phyloP scores from a whole-genome alignment of 2,329 filamentous ascomycete species.

The Fusarium subtropicale region DNA sequence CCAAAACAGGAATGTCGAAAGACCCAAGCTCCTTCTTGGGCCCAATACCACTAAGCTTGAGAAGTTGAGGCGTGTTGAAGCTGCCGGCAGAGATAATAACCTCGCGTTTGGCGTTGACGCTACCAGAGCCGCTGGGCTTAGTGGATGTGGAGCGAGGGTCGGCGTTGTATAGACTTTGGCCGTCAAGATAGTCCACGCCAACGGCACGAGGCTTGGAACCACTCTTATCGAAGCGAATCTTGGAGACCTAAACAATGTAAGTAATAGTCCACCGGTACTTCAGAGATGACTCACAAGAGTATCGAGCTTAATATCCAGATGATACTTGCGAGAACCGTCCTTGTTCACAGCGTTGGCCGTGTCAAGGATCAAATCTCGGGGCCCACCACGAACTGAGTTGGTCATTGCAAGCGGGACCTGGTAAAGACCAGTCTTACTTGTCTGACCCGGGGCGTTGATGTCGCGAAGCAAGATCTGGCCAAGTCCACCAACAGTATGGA shows the following conservation, averaged over 20 bases:
- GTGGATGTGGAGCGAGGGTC: slow-evolving; percentile 40
- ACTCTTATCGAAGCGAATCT: slow-evolving; percentile 52
- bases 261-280: accelerated
- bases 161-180: slow-evolving; percentile 40
- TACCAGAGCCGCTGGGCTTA: slow-evolving; percentile 13
- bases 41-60: slow-evolving; percentile 59
- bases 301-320: slow-evolving; percentile 46
- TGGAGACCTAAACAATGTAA: slow-evolving; percentile 41
- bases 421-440: slow-evolving; percentile 54
- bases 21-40: slow-evolving; percentile 43
- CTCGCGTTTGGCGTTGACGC: slow-evolving; percentile 43
- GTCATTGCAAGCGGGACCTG: slow-evolving; percentile 69
- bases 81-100: slow-evolving; percentile 63
- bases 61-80: slow-evolving; percentile 63
- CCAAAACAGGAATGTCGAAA: slow-evolving; percentile 50
- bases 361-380: slow-evolving; percentile 65
- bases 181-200: slow-evolving; percentile 51
- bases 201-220: slow-evolving; percentile 48
- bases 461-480: slow-evolving; percentile 45
- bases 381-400: slow-evolving; percentile 63
- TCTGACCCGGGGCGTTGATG: slow-evolving; percentile 43
- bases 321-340: slow-evolving; percentile 46
- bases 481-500: slow-evolving; percentile 42
- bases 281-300: slow-evolving; percentile 19
- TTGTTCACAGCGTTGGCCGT: slow-evolving; percentile 40